Evolutionary conservation across 2,329 filamentous ascomycete species (phyloP).

Genomic region (Diaporthe amygdali): DNA sequence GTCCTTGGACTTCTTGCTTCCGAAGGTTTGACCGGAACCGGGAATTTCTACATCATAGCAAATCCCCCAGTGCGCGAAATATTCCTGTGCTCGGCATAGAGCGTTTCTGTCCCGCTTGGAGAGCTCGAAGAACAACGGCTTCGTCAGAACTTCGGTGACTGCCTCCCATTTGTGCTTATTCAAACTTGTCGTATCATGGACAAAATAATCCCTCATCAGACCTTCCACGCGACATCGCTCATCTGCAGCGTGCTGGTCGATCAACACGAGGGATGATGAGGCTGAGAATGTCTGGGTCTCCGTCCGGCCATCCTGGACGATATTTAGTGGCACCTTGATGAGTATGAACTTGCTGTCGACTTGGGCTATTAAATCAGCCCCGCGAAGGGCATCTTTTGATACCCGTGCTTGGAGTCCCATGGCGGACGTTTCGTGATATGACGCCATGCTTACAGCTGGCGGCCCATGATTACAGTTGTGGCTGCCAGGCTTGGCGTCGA

Average conservation of each 20-base stretch:
- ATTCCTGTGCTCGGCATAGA: slow-evolving; percentile 55
- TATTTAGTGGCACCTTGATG: slow-evolving; percentile 53
- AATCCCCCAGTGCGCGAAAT: slow-evolving; percentile 80
- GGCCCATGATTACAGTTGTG: slow-evolving; percentile 17
- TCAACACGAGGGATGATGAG: slow-evolving; percentile 64
- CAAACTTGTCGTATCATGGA: not conserved
- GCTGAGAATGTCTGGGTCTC: slow-evolving; percentile 14
- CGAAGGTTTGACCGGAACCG: not conserved
- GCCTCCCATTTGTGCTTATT: slow-evolving; percentile 27
- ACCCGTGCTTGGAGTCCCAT: slow-evolving; percentile 50
- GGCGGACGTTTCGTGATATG: slow-evolving; percentile 27
- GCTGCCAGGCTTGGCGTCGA: slow-evolving; percentile 27
- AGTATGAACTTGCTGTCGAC: slow-evolving; percentile 92
- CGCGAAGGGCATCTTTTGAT: slow-evolving; percentile 64
- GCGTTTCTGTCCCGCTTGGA: slow-evolving; percentile 63
- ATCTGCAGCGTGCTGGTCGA: slow-evolving; percentile 96
- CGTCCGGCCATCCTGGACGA: slow-evolving; percentile 17
- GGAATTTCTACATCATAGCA: slow-evolving; percentile 51
- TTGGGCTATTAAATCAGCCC: slow-evolving; percentile 75
- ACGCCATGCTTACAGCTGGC: not conserved
- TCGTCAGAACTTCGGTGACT: slow-evolving; percentile 46
- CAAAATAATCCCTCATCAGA: slow-evolving; percentile 65
- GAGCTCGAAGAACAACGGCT: slow-evolving; percentile 69
- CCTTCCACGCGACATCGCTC: slow-evolving; percentile 82
- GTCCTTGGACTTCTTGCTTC: not conserved